phyloP scores from a whole-genome alignment of 495 filamentous ascomycete genomes.

The Neurospora sp. region DNA sequence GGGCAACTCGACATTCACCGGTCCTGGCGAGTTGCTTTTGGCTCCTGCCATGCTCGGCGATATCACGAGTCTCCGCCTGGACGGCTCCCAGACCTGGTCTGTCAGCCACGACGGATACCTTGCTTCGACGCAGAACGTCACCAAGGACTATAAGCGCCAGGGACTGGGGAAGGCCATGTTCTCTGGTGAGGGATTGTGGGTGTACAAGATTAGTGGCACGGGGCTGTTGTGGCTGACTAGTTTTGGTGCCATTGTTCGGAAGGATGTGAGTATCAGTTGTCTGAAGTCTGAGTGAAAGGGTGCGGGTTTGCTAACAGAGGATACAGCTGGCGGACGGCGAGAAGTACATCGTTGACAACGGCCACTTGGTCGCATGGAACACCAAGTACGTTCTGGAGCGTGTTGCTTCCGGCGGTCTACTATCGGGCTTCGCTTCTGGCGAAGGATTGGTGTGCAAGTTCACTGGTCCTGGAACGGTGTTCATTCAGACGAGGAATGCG shows the following conservation, averaged over 20 bases:
- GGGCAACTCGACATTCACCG: slow-evolving; percentile 69
- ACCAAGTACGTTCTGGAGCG: slow-evolving; percentile 86
- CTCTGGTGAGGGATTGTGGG: slow-evolving; percentile 83
- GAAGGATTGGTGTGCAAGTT: slow-evolving; percentile 95
- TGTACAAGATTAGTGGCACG: slow-evolving; percentile 72
- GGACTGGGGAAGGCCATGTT: slow-evolving; percentile 87
- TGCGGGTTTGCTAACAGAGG: neutral
- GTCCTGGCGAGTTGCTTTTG: slow-evolving; percentile 81
- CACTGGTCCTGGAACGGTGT: slow-evolving; percentile 82
- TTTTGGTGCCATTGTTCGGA: slow-evolving; percentile 90
- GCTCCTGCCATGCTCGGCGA: slow-evolving; percentile 76
- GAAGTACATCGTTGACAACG: slow-evolving; percentile 88
- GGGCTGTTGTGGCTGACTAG: slow-evolving; percentile 83
- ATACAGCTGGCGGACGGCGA: slow-evolving; percentile 61
- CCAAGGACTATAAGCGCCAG: slow-evolving; percentile 78
- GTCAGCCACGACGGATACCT: slow-evolving; percentile 76
- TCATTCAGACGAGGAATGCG: slow-evolving; percentile 87
- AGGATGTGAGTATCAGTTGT: slow-evolving; percentile 60
- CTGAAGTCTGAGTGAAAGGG: neutral
- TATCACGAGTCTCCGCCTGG: slow-evolving; percentile 67
- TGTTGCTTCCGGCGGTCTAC: slow-evolving; percentile 77
- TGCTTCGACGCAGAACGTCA: slow-evolving; percentile 63
- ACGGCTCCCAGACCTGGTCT: slow-evolving; percentile 60
- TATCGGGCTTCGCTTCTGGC: slow-evolving; percentile 63
- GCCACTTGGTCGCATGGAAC: slow-evolving; percentile 95